A percentile compares a stretch with the other conserved stretches of the same genome.
Evolutionary conservation across 2,329 filamentous ascomycete genomes (phyloP).

Genomic region (Alternaria sp.): DNA sequence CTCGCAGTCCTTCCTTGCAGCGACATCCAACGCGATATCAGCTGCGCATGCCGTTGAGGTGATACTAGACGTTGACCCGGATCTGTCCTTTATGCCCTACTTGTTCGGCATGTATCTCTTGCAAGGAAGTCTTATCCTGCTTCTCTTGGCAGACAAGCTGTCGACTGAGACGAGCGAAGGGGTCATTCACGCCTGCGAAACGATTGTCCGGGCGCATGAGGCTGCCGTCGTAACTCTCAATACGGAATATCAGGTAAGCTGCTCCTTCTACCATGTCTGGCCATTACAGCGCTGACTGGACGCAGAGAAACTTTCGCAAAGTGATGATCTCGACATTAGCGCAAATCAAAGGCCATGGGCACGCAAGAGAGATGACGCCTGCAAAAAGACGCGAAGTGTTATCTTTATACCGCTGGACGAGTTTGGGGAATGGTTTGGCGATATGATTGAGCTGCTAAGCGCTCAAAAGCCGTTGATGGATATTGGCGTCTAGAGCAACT

Average conservation of each 20-base stretch:
- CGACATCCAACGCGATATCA: conserved; percentile 86
- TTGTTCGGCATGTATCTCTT: conserved; percentile 94
- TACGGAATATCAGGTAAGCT: conserved; percentile 84
- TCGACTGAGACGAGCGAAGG: conserved; percentile 82
- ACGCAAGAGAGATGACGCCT: conserved; percentile 49
- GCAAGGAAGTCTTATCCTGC: conserved; percentile 85
- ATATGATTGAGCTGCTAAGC: conserved; percentile 30
- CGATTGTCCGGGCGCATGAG: conserved; percentile 89
- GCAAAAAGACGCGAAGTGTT: conserved; percentile 58
- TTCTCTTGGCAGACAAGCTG: conserved; percentile 89
- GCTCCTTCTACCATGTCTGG: background rate
- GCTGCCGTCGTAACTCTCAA: conserved; percentile 95
- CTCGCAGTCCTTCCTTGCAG: conserved; percentile 83
- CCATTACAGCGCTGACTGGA: conserved; percentile 11
- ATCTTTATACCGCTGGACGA: conserved; percentile 64
- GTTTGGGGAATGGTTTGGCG: conserved; percentile 53
- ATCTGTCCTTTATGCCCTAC: conserved; percentile 94
- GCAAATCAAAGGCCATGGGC: conserved; percentile 50
- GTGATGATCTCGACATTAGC: conserved; percentile 58
- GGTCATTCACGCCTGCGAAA: conserved; percentile 89
- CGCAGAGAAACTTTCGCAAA: conserved; percentile 63
- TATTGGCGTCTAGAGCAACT: conserved; percentile 2
- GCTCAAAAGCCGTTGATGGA: background rate
- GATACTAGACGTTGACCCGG: conserved; percentile 88
- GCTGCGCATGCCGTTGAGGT: conserved; percentile 86